These are phyloP conservation scores for Endogone sp. DNA, from an alignment of 192 early-diverging fungal species.

Conservation along the genomic window DNA sequence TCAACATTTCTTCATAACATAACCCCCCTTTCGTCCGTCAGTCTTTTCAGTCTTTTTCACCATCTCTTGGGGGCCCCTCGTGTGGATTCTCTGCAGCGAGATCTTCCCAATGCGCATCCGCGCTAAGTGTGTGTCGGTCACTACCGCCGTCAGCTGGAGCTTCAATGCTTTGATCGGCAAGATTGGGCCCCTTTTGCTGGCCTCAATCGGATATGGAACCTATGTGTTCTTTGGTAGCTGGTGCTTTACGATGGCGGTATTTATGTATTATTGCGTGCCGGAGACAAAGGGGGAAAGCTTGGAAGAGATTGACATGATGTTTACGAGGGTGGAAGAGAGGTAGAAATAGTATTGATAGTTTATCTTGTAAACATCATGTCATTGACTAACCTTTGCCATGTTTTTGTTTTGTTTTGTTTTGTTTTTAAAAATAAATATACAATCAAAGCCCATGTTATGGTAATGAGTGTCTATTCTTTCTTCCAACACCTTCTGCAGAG, in stretches of 20 bases:
- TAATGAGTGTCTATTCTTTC: too few relatives aligned
- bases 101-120: constrained; percentile 72
- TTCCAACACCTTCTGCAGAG: too few relatives aligned
- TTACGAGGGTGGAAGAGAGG: neutral
- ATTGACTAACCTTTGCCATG: too few relatives aligned
- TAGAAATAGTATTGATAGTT: too few relatives aligned
- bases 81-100: constrained; percentile 71
- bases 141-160: constrained; percentile 71
- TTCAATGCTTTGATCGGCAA: constrained; percentile 54
- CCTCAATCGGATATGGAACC: constrained; percentile 20
- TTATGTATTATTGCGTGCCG: neutral
- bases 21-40: constrained; percentile 19
- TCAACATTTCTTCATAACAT: too few relatives aligned
- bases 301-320: neutral
- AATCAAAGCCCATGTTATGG: too few relatives aligned
- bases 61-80: constrained; percentile 74
- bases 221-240: constrained; percentile 40
- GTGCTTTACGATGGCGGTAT: neutral
- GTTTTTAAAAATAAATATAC: too few relatives aligned
- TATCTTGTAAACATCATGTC: too few relatives aligned
- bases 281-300: neutral
- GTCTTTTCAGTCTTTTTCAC: constrained; percentile 56
- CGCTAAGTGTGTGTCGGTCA: constrained; percentile 56
- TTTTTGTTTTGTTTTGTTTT: too few relatives aligned
- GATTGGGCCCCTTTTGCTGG: constrained; percentile 36